These are phyloP conservation scores for Mimosa bimucronata DNA, from an alignment of 306 rosid genomes.

Conservation along the genomic window DNA sequence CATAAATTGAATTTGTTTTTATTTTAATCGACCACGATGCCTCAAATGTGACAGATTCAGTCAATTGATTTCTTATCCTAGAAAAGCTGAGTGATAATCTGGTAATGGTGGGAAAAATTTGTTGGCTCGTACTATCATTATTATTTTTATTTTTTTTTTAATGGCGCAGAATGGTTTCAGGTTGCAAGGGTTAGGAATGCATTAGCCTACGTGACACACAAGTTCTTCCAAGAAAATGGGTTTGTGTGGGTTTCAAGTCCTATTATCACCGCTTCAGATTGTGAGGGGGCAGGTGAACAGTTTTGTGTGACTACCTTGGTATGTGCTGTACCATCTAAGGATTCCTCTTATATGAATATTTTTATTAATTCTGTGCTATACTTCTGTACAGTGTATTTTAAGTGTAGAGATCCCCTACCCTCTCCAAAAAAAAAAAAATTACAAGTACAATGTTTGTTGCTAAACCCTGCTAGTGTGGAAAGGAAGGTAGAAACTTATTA, in stretches of 20 bases:
- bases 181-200: constrained; percentile 96
- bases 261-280: constrained; percentile 94
- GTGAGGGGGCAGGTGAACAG: constrained; percentile 99
- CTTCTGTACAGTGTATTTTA: constrained; percentile 25
- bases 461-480: constrained; percentile 21
- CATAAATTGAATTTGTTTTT: constrained; percentile 12
- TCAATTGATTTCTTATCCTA: constrained; percentile 4
- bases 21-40: constrained; percentile 3
- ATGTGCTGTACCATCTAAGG: constrained; percentile 38
- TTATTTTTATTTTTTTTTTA: neutral
- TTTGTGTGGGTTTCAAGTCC: constrained; percentile 92
- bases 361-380: constrained; percentile 23
- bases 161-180: constrained; percentile 47
- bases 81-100: neutral
- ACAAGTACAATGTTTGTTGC: constrained; percentile 5
- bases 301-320: constrained; percentile 97
- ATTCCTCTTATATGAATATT: constrained; percentile 32
- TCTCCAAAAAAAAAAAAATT: neutral
- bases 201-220: constrained; percentile 89
- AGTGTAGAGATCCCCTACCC: constrained; percentile 18
- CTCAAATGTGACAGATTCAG: constrained; percentile 12
- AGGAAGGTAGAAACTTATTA: neutral
- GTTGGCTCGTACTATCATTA: neutral
- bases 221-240: constrained; percentile 95
- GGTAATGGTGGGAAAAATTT: neutral